Conservation (phyloP, 192 early-diverging fungal genomes). For the Coemansia sp. region DNA sequence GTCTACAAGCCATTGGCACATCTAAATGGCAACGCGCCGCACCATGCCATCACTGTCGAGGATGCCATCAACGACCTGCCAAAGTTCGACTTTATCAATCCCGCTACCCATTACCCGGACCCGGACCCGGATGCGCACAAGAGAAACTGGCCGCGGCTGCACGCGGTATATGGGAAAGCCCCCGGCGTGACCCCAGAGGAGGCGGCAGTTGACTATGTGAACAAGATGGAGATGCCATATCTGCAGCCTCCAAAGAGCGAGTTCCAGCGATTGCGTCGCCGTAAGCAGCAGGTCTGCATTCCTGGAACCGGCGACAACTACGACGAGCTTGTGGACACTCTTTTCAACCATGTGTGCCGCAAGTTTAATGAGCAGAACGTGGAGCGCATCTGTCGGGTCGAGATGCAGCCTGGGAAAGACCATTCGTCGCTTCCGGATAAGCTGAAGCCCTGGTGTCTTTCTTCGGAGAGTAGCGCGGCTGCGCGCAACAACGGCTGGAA, state of each 20-base stretch:
- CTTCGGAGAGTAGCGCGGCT: conserved; percentile 53
- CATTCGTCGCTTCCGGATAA: conserved; percentile 51
- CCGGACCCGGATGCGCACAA: conserved; percentile 18
- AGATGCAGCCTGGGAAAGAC: conserved; percentile 54
- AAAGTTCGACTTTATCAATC: conserved; percentile 63
- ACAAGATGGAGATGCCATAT: conserved; percentile 47
- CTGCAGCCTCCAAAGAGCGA: conserved; percentile 47
- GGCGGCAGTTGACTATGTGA: conserved; percentile 41
- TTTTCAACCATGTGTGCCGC: conserved; percentile 55
- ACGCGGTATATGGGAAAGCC: conserved; percentile 24
- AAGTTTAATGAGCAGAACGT: conserved; percentile 52
- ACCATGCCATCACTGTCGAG: conserved; percentile 57
- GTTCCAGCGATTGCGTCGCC: conserved; percentile 54
- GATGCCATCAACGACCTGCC: conserved; percentile 70
- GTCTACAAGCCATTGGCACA: conserved; percentile 47
- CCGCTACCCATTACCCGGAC: conserved; percentile 48
- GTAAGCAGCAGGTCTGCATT: conserved; percentile 30
- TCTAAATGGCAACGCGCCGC: conserved; percentile 55
- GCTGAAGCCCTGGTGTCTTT: conserved; percentile 60
- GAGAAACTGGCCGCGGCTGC: conserved; percentile 24
- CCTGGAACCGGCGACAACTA: conserved; percentile 15
- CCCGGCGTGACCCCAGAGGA: conserved; percentile 14
- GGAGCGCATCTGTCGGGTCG: conserved; percentile 57
- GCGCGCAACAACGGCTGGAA: conserved; percentile 61
- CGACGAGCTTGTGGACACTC: conserved; percentile 29